Base-by-base conservation (phyloP, 1,284 basidiomycete genomes). In the Leccinum subrobustum region DNA sequence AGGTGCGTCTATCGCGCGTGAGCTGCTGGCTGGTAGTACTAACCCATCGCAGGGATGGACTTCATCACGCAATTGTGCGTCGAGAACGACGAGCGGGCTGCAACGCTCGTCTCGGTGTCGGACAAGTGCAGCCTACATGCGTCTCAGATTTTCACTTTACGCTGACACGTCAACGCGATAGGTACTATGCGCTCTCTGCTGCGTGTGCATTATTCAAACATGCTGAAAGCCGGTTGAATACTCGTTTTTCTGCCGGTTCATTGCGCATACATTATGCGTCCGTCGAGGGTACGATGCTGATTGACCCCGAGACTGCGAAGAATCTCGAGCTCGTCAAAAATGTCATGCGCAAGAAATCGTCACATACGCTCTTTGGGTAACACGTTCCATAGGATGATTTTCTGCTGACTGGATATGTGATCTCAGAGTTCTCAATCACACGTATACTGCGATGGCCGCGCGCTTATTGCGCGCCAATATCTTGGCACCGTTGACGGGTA, bases 281-380 rank as follows among this genome's bases (percentile, higher is more conserved):
- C 1, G 87, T 92, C 0, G 91, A 86, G 73, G 94, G 94, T 0
- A 95, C 93, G 0, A 92, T 97, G 89, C 84, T 96, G 81, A 92
- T 98, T 66, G 95, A 97, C 70, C 82, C 87, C 0, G 94, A 95
- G 60, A 93, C 91, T 0, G 92, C 88, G 1, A 84, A 83, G 53
- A 94, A 95, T 70, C 81, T 98, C 3, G 96, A 98, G 74, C 80
- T 98, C 1, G 88, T 95, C 3, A 84, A 81, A 12, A 97, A 94
- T 71, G 82, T 85, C 68, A 72, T 85, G 2, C 79, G 78, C 48
- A 83, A 83, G 67, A 91, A 86, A 69, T 88, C 85, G 1, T 69
- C 76, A 16, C 82, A 90, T 77, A 87, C 91, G 11, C 70, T 92
- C 50, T 84, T 91, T 75, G 85, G 92, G 95, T 94, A 72, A 52